Conservation (phyloP, 495 filamentous ascomycete genomes). For the Xylaria longipes region DNA sequence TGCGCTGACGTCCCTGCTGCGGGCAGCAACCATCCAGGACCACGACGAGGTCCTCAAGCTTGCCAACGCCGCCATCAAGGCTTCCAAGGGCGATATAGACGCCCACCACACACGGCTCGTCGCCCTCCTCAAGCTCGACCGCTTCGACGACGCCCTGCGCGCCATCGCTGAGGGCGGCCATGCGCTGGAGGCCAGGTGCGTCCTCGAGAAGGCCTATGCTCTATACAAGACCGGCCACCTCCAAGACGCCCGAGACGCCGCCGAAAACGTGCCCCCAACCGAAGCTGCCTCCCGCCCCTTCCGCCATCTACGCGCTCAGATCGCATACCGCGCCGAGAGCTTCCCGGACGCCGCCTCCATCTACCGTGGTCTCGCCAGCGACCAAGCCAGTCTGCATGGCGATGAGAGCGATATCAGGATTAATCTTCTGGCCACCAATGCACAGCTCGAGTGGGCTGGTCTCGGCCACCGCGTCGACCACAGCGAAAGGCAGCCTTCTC, state of each 20-base stretch:
- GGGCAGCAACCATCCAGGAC: conserved; percentile 53
- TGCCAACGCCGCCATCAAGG: conserved; percentile 65
- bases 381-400: conserved; percentile 55
- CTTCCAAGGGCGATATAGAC: conserved; percentile 70
- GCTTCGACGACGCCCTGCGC: conserved; percentile 85
- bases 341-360: conserved; percentile 74
- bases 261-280: conserved; percentile 45
- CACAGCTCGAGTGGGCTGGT: conserved; percentile 87
- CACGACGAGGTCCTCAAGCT: conserved; percentile 55
- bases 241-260: conserved; percentile 71
- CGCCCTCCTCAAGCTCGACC: conserved; percentile 90
- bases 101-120: conserved; percentile 82
- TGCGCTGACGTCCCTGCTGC: conserved; percentile 58
- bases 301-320: conserved; percentile 87
- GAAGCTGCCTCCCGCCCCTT: conserved; percentile 61
- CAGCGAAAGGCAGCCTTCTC: conserved; percentile 58
- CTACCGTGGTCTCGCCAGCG: conserved; percentile 67
- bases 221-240: conserved; percentile 85
- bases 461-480: conserved; percentile 47
- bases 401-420: conserved; percentile 89
- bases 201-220: conserved; percentile 86
- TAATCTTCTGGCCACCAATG: conserved; percentile 79
- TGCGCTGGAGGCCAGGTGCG: conserved; percentile 67
- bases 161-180: conserved; percentile 75
- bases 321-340: conserved; percentile 82